Evolutionary conservation across 371 early-diverging fungal genomes (phyloP), one percentile per base, ranked within the genome.

Genomic region (Mucor indicus): DNA sequence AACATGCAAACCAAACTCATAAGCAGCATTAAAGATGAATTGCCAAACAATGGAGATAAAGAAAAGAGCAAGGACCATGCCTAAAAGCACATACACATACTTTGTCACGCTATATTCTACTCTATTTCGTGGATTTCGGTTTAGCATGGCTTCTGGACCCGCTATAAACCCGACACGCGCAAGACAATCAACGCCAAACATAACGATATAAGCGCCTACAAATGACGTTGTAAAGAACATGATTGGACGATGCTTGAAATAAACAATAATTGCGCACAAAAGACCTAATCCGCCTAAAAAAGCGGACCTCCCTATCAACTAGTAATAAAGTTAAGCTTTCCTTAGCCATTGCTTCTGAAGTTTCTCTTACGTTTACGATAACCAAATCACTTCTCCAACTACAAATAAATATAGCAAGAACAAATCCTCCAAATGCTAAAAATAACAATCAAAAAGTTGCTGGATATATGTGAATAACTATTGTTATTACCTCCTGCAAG

Each of bases 101-200:
- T 31, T 53, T 8, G 25, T 11, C 0, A 60, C 12, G 1, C 6
- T 25, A 20, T 60, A 60, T 31, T 54, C 47, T 0, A 60, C 27
- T 0, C 6, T 2, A 9, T 60, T 39, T 4, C 9, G 15, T 20
- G 43, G 53, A 13, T 58, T 58, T 12, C 43, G 25, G 30, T 60
- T 54, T 11, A 46, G 42, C 15, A 60, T 16, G 0, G 41, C 31
- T 33, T 60, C 35, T 16, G 49, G 38, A 1, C 54, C 60, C n/a
- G 60, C 60, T 21, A 60, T 42, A 22, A 46, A 54, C 0, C 60
- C 60, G 6, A 37, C 30, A 21, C 54, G 32, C 5, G 60, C 54
- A 37, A 60, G 29, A 35, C 54, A 60, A 23, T 72, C 73, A 9
- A 72, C 39, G 10, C 62, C 73, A 12, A 68, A 41, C 22, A 69